phyloP scores from a whole-genome alignment of 768 basidiomycete genomes.

The Naganishia vaughanmartiniae region DNA sequence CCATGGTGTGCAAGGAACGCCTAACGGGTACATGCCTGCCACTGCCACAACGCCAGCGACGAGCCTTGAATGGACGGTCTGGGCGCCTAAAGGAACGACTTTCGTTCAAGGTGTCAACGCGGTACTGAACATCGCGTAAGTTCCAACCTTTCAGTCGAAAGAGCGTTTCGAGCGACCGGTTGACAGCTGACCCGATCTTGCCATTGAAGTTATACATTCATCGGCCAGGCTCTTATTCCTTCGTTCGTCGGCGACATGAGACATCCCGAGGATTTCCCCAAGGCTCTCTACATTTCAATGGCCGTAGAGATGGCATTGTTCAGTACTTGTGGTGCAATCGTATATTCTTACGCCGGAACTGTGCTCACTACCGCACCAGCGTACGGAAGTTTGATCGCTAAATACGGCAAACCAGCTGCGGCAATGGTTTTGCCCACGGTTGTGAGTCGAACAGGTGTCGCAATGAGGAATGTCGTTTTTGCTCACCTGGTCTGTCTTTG shows the following conservation, averaged over 20 bases:
- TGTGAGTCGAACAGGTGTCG: constrained; percentile 1
- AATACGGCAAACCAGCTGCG: constrained; percentile 34
- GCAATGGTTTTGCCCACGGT: constrained; percentile 37
- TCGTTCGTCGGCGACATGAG: constrained; percentile 41
- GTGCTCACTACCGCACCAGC: constrained; percentile 32
- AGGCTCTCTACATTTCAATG: constrained; percentile 41
- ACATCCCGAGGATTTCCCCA: constrained; percentile 39
- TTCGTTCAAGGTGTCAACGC: constrained; percentile 35
- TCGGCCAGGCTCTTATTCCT: constrained; percentile 41
- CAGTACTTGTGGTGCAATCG: constrained; percentile 38
- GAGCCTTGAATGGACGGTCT: constrained; percentile 33
- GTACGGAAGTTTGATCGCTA: constrained; percentile 37
- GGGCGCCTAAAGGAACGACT: constrained; percentile 40
- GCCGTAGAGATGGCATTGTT: constrained; percentile 37
- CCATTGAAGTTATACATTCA: constrained; percentile 33
- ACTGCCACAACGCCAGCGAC: constrained; percentile 27
- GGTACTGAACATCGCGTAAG: constrained; percentile 29
- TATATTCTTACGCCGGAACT: constrained; percentile 35
- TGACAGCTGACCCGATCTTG: not conserved
- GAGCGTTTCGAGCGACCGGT: not conserved
- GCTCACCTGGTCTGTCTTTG: not conserved
- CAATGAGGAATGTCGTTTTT: not conserved
- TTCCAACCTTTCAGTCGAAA: not conserved
- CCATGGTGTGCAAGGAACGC: constrained; percentile 36
- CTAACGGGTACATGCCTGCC: constrained; percentile 36